Evolutionary conservation across 2,329 filamentous ascomycete genomes (phyloP), one percentile per base, ranked within the genome.

Genomic region (Bipolaris victoriae): DNA sequence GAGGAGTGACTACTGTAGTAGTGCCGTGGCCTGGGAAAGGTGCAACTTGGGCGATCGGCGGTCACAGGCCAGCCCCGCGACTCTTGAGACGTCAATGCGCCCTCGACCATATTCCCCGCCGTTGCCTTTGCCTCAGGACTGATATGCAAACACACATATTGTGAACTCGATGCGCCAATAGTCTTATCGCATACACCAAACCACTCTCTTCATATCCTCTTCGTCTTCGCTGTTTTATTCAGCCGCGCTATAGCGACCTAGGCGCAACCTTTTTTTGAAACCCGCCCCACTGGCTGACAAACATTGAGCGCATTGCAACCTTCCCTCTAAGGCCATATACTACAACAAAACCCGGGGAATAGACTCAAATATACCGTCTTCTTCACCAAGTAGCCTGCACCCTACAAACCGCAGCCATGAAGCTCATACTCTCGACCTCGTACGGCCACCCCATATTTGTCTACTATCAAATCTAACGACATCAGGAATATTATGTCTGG

Each of bases 361-460:
- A 31, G 22, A 16, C 20, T 5, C 16, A 33, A 11, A 22, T 24
- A 41, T 5, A 22, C 36, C 45, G 18, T 36, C 26, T 5, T 1
- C 13, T 41, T 24, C 16, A 33, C 13, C 29, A 33, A 18, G 7
- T 26, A 6, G 1, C 24, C n/a, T 49, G n/a, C 3, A 16, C 11
- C 7, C 3, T 18, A 1, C 24, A 36, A 40, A 35, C 16, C 31
- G 52, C 40, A 56, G 88, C 84, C 83, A 91, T 91, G 81, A 91
- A 91, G 81, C 82, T 96, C 74, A 85, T 96, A 64, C 86, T 96
- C 52, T 96, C 91, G 54, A 96, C 92, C 64, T 91, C 90, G 91
- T 95, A 84, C 70, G 89, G 79, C 46, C n/a, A 29, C n/a, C 16
- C 24, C 16, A 11, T 15, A 20, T 44, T 7, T 11, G 29, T 16